phyloP scores from a whole-genome alignment of 371 early-diverging fungal species.

The Sporodiniella umbellata region DNA sequence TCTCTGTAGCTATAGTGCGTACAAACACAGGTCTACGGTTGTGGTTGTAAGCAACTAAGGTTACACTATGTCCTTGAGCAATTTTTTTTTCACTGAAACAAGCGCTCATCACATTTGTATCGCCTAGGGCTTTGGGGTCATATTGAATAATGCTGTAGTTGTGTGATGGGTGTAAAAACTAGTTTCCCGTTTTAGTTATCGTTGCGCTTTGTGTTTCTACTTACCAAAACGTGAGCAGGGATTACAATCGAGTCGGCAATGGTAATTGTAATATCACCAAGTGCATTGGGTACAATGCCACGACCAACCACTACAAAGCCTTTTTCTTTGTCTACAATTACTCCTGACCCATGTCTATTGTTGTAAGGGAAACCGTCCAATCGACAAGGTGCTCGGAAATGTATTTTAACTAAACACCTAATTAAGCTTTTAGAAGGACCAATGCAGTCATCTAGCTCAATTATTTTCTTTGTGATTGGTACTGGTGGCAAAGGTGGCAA shows the following conservation, averaged over 20 bases:
- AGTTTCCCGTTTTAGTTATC: slow-evolving; percentile 1
- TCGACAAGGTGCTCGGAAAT: slow-evolving; percentile 64
- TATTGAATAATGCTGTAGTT: slow-evolving; percentile 75
- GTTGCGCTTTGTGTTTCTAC: background rate
- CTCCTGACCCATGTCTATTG: slow-evolving; percentile 68
- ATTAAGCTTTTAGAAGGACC: slow-evolving; percentile 60
- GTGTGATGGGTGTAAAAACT: slow-evolving; percentile 84
- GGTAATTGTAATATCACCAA: slow-evolving; percentile 73
- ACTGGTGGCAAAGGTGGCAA: slow-evolving; percentile 53
- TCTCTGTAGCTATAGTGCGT: slow-evolving; percentile 74
- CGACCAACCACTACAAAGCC: slow-evolving; percentile 73
- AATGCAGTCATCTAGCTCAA: slow-evolving; percentile 53
- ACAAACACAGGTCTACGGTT: slow-evolving; percentile 75
- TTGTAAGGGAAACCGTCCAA: slow-evolving; percentile 67
- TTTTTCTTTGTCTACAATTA: slow-evolving; percentile 67
- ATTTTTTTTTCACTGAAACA: slow-evolving; percentile 56
- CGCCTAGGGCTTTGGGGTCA: slow-evolving; percentile 70
- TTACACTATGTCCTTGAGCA: slow-evolving; percentile 62
- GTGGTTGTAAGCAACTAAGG: slow-evolving; percentile 75
- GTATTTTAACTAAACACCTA: slow-evolving; percentile 62
- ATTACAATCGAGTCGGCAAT: slow-evolving; percentile 78
- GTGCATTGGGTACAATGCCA: slow-evolving; percentile 67
- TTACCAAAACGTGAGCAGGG: slow-evolving; percentile 67
- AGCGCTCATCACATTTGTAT: slow-evolving; percentile 68
- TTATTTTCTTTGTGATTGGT: slow-evolving; percentile 51